These are phyloP conservation scores for Trichoderma sp. DNA, from an alignment of 2,329 filamentous ascomycete genomes.

Conservation along the genomic window DNA sequence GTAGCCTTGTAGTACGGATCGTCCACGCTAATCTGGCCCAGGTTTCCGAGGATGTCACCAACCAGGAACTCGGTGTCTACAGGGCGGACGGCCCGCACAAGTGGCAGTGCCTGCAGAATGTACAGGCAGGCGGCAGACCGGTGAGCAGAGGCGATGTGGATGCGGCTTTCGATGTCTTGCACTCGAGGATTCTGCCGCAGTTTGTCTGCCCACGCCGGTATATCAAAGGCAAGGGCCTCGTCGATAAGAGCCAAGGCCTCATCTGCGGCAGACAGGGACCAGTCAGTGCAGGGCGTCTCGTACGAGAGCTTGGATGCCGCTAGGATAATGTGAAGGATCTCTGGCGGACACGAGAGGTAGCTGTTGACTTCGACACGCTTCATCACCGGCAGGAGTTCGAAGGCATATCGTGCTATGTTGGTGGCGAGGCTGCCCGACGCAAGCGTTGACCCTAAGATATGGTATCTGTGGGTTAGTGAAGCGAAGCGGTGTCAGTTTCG, in stretches of 20 bases:
- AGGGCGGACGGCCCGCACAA: conserved; percentile 34
- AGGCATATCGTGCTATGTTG: conserved; percentile 38
- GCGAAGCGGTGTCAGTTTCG: conserved; percentile 10
- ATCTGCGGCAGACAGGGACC: conserved; percentile 33
- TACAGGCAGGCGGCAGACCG: conserved; percentile 47
- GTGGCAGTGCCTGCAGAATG: conserved; percentile 42
- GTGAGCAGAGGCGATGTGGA: conserved; percentile 45
- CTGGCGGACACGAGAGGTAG: conserved; percentile 42
- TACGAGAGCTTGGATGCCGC: conserved; percentile 44
- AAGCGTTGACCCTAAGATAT: conserved; percentile 40
- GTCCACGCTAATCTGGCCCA: conserved; percentile 45
- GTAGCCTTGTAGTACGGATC: conserved; percentile 57
- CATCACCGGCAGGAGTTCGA: conserved; percentile 39
- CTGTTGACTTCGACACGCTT: conserved; percentile 42
- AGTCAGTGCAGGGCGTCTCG: conserved; percentile 33
- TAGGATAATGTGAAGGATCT: conserved; percentile 45
- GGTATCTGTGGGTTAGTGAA: conserved; percentile 33
- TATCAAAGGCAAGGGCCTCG: conserved; percentile 42
- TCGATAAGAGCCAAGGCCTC: conserved; percentile 40
- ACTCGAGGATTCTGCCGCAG: conserved; percentile 36
- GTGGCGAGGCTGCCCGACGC: conserved; percentile 37
- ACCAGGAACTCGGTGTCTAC: conserved; percentile 46
- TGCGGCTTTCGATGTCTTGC: conserved; percentile 41
- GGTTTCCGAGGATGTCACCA: conserved; percentile 48
- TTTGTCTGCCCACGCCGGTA: conserved; percentile 40